Base-by-base conservation (phyloP, 257 asterid genomes). In the Primulina tabacum region DNA sequence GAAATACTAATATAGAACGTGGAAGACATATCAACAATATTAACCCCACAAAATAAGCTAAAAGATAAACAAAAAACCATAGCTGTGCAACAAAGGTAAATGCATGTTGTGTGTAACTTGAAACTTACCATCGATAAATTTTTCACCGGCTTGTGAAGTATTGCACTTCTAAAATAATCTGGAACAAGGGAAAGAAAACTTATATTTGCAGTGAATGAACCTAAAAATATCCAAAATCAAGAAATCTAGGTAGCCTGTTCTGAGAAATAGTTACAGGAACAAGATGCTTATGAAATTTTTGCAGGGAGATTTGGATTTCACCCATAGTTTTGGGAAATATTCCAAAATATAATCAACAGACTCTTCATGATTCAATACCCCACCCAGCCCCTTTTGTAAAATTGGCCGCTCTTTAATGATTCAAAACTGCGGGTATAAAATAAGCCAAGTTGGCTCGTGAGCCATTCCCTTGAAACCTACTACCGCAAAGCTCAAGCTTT, bases 91-190 rank as follows among this genome's bases (percentile, higher is more conserved):
- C 59, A 58, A 21, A 33, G 64, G 64, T 18, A 47, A 32, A 53
- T 62, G 16, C 40, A 60, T 30, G 34, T 16, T 56, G 7, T 16
- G 9, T 21, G 7, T 28, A 60, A 65, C 29, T 58, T 50, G 14
- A 34, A 71, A 73, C 82, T 65, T 71, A 83, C 87, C 87, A 82
- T 82, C 28, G 12, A 65, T 24, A 37, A 67, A 62, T 70, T 17
- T 43, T 43, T 43, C 55, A 52, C 50, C 14, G 35, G 34, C 70
- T 69, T 67, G 71, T 57, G 29, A 69, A 60, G 60, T 24, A 34
- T 69, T 12, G 60, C 69, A 61, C 67, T 65, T 71, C 71, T 60
- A 69, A 34, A 4, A 56, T 24, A 56, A 73, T 62, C 87, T 82
- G 81, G 64, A 74, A 82, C 53, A 67, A 57, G 55, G 37, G 68